A percentile compares a stretch with the other conserved stretches of the same genome.
phyloP scores from a whole-genome alignment of 805 yeast genomes.

The Candida pini region DNA sequence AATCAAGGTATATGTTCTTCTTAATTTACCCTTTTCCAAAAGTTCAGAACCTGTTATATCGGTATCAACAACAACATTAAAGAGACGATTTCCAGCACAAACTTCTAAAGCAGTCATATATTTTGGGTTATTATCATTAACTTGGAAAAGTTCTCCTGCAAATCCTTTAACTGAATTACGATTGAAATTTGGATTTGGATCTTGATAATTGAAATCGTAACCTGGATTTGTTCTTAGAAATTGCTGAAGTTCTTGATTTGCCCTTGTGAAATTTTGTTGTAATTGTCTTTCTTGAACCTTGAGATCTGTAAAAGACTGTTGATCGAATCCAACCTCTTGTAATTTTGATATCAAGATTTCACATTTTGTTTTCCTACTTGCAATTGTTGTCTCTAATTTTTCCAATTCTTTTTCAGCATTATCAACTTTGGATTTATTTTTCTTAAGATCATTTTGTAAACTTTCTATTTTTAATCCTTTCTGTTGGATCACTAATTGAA shows the following conservation, averaged over 20 bases:
- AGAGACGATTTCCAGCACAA: constrained; percentile 89
- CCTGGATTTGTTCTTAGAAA: constrained; percentile 62
- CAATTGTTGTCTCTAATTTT: constrained; percentile 37
- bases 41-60: constrained; percentile 80
- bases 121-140: constrained; percentile 50
- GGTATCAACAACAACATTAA: constrained; percentile 85
- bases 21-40: constrained; percentile 70
- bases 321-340: constrained; percentile 52
- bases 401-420: constrained; percentile 49
- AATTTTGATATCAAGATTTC: constrained; percentile 37
- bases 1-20: constrained; percentile 81
- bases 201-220: constrained; percentile 67
- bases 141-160: constrained; percentile 75
- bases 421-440: constrained; percentile 41
- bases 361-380: constrained; percentile 34
- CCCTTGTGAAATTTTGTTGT: constrained; percentile 37
- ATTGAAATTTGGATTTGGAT: constrained; percentile 59
- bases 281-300: constrained; percentile 40
- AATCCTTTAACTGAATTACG: constrained; percentile 71
- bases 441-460: constrained; percentile 43
- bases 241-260: constrained; percentile 44
- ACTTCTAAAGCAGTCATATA: constrained; percentile 83
- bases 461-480: constrained; percentile 54
- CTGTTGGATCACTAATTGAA: constrained; percentile 53
- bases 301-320: constrained; percentile 37